These are phyloP conservation scores for Sarocladiaceae sp. DNA, from an alignment of 2,329 filamentous ascomycete species.

Conservation along the genomic window DNA sequence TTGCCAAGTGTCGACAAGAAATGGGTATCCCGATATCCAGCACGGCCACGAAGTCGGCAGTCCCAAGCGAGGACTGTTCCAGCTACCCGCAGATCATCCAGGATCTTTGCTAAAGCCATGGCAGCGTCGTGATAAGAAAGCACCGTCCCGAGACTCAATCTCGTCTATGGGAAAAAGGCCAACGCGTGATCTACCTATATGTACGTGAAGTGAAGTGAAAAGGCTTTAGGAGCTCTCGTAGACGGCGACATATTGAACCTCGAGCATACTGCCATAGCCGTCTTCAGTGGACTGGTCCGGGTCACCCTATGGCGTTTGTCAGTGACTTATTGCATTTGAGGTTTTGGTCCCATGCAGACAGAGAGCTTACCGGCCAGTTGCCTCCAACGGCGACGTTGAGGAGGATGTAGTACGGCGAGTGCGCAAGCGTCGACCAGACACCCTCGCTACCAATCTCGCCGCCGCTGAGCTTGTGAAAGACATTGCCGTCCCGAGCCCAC, in stretches of 20 bases:
- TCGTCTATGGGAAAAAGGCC: no score
- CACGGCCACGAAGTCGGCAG: no score
- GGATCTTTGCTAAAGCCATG: no score
- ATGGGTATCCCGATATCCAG: no score
- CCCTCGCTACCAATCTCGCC: conserved; percentile 30
- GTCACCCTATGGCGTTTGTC: conserved; percentile 19
- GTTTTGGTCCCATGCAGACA: neutral
- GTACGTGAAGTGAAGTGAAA: neutral
- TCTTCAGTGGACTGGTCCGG: conserved; percentile 26
- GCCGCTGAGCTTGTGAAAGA: conserved; percentile 38
- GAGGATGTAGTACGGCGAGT: conserved; percentile 37
- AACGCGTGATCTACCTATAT: neutral
- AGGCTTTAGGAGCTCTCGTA: conserved; percentile 22
- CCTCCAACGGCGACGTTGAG: conserved; percentile 44
- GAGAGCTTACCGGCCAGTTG: conserved; percentile 28
- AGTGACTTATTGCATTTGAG: neutral
- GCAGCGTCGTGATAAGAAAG: no score
- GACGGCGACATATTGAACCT: conserved; percentile 33
- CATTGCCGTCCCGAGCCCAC: conserved; percentile 39
- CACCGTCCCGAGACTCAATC: no score
- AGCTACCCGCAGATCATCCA: no score
- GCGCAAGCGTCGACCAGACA: conserved; percentile 38
- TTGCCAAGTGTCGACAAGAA: no score
- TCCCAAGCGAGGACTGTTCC: no score
- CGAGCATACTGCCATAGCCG: conserved; percentile 35